Percentiles rank a stretch among this genome's conserved stretches.
These are phyloP conservation scores for Tylopilus intermedius DNA, from an alignment of 768 basidiomycete genomes.

Conservation along the genomic window DNA sequence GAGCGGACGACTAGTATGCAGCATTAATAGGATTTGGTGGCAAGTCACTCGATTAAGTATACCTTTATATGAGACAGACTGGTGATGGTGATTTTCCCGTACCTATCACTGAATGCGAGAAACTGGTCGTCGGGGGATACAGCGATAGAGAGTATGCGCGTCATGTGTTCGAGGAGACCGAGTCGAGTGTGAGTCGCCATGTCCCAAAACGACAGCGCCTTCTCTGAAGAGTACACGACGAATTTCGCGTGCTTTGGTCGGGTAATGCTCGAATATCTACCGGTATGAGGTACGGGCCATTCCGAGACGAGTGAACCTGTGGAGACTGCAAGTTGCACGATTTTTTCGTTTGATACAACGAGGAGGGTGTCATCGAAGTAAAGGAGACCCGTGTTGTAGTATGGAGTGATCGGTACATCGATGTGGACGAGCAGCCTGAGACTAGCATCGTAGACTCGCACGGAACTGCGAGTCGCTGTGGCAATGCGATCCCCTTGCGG, in stretches of 20 bases:
- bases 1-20: not conserved
- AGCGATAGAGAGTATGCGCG: not conserved
- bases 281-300: not conserved
- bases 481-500: no score
- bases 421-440: no score
- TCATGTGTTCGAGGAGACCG: not conserved
- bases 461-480: no score
- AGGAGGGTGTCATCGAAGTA: not conserved
- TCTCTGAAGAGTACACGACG: not conserved
- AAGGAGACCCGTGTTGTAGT: not conserved
- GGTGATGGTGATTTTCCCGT: not conserved
- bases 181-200: no score
- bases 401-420: no score
- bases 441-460: no score
- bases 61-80: no score
- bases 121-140: not conserved
- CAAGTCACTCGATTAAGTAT: not conserved
- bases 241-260: not conserved
- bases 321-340: not conserved
- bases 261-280: rapidly evolving
- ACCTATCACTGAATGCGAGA: not conserved
- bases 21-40: not conserved
- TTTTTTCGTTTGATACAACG: not conserved
- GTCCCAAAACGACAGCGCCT: not conserved
- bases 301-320: not conserved